These are phyloP conservation scores for Linanthus parryae DNA, from an alignment of 148 eudicot genomes.

Conservation along the genomic window DNA sequence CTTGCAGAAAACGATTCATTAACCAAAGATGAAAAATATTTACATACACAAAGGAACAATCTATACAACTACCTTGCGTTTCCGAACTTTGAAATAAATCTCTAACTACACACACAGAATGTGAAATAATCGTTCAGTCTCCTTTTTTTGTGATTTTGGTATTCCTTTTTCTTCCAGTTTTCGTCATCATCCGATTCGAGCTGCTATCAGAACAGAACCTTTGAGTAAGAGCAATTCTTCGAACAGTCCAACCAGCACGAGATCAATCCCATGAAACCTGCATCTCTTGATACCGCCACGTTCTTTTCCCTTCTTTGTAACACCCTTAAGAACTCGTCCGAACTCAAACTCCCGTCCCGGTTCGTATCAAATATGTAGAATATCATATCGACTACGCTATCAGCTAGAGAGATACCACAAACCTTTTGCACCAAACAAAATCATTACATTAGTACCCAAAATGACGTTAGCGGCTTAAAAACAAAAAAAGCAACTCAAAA, in stretches of 20 bases:
- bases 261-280: constrained; percentile 35
- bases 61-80: too few species aligned
- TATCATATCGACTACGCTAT: constrained; percentile 68
- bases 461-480: too few species aligned
- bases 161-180: too few species aligned
- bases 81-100: too few species aligned
- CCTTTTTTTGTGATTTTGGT: too few species aligned
- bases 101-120: too few species aligned
- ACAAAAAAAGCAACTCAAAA: too few species aligned
- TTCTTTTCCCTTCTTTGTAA: constrained; percentile 51
- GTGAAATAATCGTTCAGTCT: too few species aligned
- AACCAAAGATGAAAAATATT: too few species aligned
- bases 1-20: too few species aligned
- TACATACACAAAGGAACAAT: too few species aligned
- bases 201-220: constrained; percentile 8
- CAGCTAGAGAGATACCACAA: constrained; percentile 60
- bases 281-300: constrained; percentile 28
- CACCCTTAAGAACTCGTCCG: constrained; percentile 76
- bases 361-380: constrained; percentile 66
- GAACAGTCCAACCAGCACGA: constrained; percentile 72
- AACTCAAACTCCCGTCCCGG: constrained; percentile 70
- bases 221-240: constrained; percentile 28
- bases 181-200: too few species aligned
- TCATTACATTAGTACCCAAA: background rate
- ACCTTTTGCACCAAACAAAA: constrained; percentile 37